These are phyloP conservation scores for Apium graveolens DNA, from an alignment of 129 eudicot genomes.

Conservation along the genomic window DNA sequence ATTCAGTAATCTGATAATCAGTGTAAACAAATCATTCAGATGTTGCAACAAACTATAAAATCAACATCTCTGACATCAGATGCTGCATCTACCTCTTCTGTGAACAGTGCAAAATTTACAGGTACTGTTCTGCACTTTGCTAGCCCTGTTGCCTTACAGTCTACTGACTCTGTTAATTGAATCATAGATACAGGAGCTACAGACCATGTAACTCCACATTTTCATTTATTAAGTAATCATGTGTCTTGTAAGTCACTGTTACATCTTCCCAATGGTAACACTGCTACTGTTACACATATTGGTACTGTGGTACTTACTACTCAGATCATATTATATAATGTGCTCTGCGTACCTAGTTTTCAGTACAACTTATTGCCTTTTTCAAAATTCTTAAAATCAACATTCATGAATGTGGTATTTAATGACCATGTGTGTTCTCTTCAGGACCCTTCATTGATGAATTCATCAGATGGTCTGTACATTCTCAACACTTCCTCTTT, in stretches of 20 bases:
- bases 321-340: not conserved
- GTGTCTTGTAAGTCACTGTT: not conserved
- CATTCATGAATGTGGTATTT: not conserved
- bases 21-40: not conserved
- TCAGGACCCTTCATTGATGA: not conserved
- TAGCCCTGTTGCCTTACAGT: not conserved
- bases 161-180: rapidly evolving
- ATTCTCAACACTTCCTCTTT: not conserved
- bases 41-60: too few relatives aligned
- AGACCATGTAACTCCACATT: not conserved
- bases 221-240: not conserved
- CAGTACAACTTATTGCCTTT: not conserved
- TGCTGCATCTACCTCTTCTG: not conserved
- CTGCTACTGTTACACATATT: not conserved
- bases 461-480: not conserved
- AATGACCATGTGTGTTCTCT: not conserved
- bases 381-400: rapidly evolving
- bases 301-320: rapidly evolving
- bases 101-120: not conserved
- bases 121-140: not conserved
- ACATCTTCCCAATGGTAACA: not conserved
- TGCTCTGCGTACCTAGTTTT: not conserved
- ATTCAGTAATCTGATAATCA: not conserved
- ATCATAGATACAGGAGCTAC: not conserved
- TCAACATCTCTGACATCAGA: too few relatives aligned